Conservation (phyloP, 2,329 filamentous ascomycete genomes). For the Cladophialophora bantiana region DNA sequence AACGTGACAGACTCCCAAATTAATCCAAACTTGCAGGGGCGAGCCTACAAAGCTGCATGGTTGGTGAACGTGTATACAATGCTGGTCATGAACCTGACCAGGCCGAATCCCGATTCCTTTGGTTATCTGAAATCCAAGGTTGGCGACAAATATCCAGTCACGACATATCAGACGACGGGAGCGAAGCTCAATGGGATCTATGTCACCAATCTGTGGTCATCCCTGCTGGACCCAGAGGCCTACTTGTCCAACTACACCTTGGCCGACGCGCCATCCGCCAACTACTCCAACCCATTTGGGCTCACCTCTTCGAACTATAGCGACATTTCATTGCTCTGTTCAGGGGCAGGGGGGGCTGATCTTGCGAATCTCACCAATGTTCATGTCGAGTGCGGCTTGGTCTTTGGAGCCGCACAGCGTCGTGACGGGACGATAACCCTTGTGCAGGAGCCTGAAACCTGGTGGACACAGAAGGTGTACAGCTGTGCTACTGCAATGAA, state of each 20-base stretch:
- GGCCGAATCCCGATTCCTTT: slow-evolving; percentile 42
- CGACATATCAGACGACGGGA: slow-evolving; percentile 14
- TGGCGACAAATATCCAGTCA: slow-evolving; percentile 45
- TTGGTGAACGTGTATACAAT: slow-evolving; percentile 51
- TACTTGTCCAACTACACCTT: slow-evolving; percentile 24
- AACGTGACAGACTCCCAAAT: slow-evolving; percentile 45
- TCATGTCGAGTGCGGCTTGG: slow-evolving; percentile 49
- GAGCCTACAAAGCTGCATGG: slow-evolving; percentile 56
- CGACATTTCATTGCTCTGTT: slow-evolving; percentile 42
- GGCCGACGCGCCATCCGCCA: slow-evolving; percentile 11
- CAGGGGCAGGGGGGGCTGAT: slow-evolving; percentile 44
- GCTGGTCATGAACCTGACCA: slow-evolving; percentile 52
- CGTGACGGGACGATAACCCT: slow-evolving; percentile 46
- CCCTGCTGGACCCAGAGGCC: slow-evolving; percentile 24
- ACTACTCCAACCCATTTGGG: slow-evolving; percentile 46
- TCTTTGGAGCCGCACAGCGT: slow-evolving; percentile 51
- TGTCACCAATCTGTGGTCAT: slow-evolving; percentile 2
- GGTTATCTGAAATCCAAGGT: slow-evolving; percentile 50
- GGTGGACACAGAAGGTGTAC: slow-evolving; percentile 55
- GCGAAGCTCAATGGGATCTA: slow-evolving; percentile 21
- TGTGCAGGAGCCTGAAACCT: slow-evolving; percentile 50
- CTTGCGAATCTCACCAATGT: slow-evolving; percentile 54
- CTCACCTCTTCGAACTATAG: slow-evolving; percentile 42
- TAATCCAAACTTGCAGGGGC: slow-evolving; percentile 47
- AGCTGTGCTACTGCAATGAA: slow-evolving; percentile 53